Base-by-base conservation (phyloP, 192 early-diverging fungal species). In the Gaertneriomyces sp. region DNA sequence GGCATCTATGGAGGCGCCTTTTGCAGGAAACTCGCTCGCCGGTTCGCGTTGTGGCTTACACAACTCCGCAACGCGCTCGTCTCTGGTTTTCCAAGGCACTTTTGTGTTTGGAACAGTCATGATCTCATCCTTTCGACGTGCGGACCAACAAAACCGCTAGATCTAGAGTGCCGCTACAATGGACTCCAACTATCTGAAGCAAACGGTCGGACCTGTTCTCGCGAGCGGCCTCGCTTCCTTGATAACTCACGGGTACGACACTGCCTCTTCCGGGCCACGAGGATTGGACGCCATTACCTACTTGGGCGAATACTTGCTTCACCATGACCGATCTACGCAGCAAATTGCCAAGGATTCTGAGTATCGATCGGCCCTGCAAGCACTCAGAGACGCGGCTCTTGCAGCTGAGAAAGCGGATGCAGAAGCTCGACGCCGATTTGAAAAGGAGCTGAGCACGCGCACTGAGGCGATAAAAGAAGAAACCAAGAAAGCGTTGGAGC, bases 181-280 rank as follows among this genome's bases (percentile, higher is more conserved):
- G 73, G 73, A 74, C 63, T 47, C 73, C 17, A 54, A 74, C 57
- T 74, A 74, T 53, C 52, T 74, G 7, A 69, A 70, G 51, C 67
- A 70, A 4, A 70, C 68, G 8, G 73, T 74, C 54, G 73, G 73
- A 6, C 67, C 73, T 17, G 43, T 70, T 39, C 68, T 74, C 16
- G 11, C 52, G 12, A 45, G 45, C 6, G 73, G 61, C 7, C 63
- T 74, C 6, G 17, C 67, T 38, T 45, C 62, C 45, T 64, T 74
- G 17, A 33, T 61, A 16, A 61, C 39, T 11, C 50, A 70, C 51
- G 64, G 64, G 9, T 58, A 61, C 53, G 58, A 60, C 39, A 63
- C 44, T 14, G 20, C 53, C 0, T 20, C 43, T 17, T 19, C 19
- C 16, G 20, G 56, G 42, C 66, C 66, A 6, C 55, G 66, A 17